A percentile compares a stretch with the other conserved stretches of the same genome.
Conservation (phyloP, 1,284 basidiomycete species). For the Phenoliferia sp. region DNA sequence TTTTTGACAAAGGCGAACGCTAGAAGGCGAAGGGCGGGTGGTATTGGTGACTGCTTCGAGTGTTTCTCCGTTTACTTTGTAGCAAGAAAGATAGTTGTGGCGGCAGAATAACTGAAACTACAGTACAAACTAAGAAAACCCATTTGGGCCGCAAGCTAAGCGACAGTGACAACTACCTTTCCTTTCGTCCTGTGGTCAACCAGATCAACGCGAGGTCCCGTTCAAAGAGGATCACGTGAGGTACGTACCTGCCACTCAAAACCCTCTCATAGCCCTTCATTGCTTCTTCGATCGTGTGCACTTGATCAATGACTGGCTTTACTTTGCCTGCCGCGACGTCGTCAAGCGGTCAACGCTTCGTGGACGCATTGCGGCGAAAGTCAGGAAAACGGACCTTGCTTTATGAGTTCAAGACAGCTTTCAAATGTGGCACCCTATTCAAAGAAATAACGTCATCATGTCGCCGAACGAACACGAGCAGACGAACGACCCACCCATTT, state of each 20-base stretch:
- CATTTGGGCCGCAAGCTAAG: too few relatives aligned
- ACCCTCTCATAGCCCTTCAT: constrained; percentile 58
- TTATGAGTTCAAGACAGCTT: constrained; percentile 43
- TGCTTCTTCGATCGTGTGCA: constrained; percentile 55
- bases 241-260: constrained; percentile 46
- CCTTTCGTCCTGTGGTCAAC: constrained; percentile 3
- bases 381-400: constrained; percentile 9
- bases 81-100: too few relatives aligned
- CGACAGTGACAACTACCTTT: not conserved
- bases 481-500: not conserved
- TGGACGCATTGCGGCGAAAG: too few relatives aligned
- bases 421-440: constrained; percentile 18
- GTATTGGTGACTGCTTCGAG: too few relatives aligned
- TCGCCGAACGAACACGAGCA: not conserved
- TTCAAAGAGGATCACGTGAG: not conserved
- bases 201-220: not conserved
- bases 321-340: constrained; percentile 49
- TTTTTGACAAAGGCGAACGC: too few relatives aligned
- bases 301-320: constrained; percentile 58
- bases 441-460: not conserved
- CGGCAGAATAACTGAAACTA: too few relatives aligned
- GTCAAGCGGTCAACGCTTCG: not conserved
- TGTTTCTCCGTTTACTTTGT: too few relatives aligned
- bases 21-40: too few relatives aligned
- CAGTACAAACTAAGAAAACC: too few relatives aligned